Evolutionary conservation across 257 asterid genomes (phyloP), one percentile per base, ranked within the genome.

Genomic region (Fraxinus quadrangulata): DNA sequence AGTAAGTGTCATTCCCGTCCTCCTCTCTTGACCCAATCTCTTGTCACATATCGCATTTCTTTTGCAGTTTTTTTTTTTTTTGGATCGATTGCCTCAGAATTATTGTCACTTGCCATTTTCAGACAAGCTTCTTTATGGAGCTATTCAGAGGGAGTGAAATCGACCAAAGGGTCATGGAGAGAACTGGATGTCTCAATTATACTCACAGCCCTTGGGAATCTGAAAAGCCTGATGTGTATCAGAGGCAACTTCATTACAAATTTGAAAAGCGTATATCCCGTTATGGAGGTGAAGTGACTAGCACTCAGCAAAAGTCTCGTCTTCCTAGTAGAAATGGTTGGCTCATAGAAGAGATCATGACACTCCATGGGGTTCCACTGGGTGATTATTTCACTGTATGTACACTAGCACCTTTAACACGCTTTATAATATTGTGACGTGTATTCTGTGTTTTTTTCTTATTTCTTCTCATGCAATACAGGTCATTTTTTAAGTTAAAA

Each of bases 301-400:
- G 99, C 94, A 92, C 96, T 54, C 99, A 96, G 84, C 98, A 93
- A 71, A 93, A 85, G 73, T 89, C 98, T 66, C 89, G 89, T 21
- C 92, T 88, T 70, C 65, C 86, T 23, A 92, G 83, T 65, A 82
- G 73, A 83, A 84, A 83, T 21, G 97, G 97, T 9, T 96, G 98
- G 98, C 91, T 96, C 74, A 77, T 96, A 45, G 97, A 96, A 85
- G 99, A 96, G 83, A 90, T 93, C 90, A 90, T 96, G 97, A 93
- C 99, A 39, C 97, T 96, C 81, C 97, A 90, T 9, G 98, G 96
- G 66, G 85, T 96, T 80, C 99, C 99, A 40, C 91, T 96, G 8
- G 97, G 99, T 28, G 99, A 96, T 86, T 93, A 77, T 85, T 96
- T 93, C 87, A 89, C 87, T 69, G 99, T 95, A 92, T 56, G 94